These are phyloP conservation scores for Boletus pseudo-olivaceus DNA, from an alignment of 768 basidiomycete genomes.

Conservation along the genomic window DNA sequence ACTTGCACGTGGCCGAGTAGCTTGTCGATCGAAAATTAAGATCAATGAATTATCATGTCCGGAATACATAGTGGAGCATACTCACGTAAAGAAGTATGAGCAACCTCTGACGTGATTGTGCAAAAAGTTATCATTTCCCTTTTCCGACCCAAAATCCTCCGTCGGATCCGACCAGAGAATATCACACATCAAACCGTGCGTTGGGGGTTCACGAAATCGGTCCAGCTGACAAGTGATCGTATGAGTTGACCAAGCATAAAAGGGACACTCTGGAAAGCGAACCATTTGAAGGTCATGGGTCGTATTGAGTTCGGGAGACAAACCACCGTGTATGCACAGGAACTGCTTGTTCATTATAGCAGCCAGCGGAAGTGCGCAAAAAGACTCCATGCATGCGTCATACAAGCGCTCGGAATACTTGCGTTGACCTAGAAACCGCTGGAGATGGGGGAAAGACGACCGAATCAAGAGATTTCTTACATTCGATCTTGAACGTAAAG, in stretches of 20 bases:
- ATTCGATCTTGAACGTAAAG: constrained; percentile 60
- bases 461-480: constrained; percentile 4
- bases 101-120: constrained; percentile 75
- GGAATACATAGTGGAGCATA: neutral
- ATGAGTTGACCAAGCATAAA: neutral
- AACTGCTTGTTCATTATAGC: constrained; percentile 82
- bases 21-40: constrained; percentile 28
- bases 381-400: constrained; percentile 70
- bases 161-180: constrained; percentile 74
- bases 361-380: constrained; percentile 68
- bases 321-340: constrained; percentile 70
- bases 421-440: constrained; percentile 50
- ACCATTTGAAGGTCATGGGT: constrained; percentile 63
- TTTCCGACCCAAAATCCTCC: constrained; percentile 70
- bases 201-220: constrained; percentile 71
- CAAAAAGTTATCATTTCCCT: constrained; percentile 59
- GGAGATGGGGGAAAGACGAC: constrained; percentile 2
- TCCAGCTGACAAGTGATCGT: constrained; percentile 45
- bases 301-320: constrained; percentile 67
- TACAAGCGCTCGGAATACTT: constrained; percentile 76
- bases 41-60: neutral
- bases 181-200: constrained; percentile 72
- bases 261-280: constrained; percentile 13
- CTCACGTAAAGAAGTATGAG: constrained; percentile 73
- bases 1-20: constrained; percentile 88